phyloP scores from a whole-genome alignment of 1,139 yeast species.

The Suhomyces anneliseae region DNA sequence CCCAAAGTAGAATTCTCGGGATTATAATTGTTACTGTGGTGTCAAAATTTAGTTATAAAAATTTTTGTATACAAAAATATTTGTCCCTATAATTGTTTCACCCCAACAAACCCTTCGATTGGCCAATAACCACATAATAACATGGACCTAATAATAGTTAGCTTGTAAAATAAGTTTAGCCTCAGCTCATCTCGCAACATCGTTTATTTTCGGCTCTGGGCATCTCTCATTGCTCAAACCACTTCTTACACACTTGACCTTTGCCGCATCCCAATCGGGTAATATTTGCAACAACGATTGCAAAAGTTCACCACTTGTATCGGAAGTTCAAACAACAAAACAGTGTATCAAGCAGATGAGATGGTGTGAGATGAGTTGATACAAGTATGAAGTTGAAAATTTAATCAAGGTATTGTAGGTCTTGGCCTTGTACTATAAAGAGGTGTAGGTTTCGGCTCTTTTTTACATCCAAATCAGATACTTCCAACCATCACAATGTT shows the following conservation, averaged over 20 bases:
- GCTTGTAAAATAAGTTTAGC: no score
- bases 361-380: not conserved
- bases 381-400: not conserved
- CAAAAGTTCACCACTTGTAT: not conserved
- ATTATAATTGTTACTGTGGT: no score
- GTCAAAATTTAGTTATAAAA: no score
- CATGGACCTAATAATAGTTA: no score
- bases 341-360: not conserved
- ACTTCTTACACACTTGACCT: not conserved
- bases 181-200: not conserved
- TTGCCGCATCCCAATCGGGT: not conserved
- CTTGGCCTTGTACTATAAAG: no score
- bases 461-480: not conserved
- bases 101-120: no score
- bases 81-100: no score
- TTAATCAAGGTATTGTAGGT: no score
- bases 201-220: not conserved
- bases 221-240: not conserved
- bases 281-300: constrained; percentile 1
- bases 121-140: no score
- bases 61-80: no score
- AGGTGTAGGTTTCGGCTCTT: no score
- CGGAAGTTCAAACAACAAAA: not conserved
- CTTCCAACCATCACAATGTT: not conserved
- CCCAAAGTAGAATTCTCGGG: no score